Evolutionary conservation across 2,329 filamentous ascomycete genomes (phyloP).

Genomic region (Phoma sp.): DNA sequence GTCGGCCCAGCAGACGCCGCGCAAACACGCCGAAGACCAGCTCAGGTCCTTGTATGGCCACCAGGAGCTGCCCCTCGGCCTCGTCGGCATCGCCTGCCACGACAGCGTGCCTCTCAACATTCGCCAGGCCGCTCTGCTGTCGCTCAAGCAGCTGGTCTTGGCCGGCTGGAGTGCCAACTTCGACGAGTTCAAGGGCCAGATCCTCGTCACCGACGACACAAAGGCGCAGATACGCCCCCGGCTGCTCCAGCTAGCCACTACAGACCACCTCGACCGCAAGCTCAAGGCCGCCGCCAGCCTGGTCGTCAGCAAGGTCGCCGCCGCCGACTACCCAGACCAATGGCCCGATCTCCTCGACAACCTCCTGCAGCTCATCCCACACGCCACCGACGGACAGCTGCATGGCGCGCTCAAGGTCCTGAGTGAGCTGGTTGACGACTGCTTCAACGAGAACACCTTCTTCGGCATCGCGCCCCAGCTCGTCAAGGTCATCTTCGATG

Average conservation of each 20-base stretch:
- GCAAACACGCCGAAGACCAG: slow-evolving; percentile 86
- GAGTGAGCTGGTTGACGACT: slow-evolving; percentile 88
- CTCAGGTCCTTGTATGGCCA: slow-evolving; percentile 73
- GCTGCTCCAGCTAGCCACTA: slow-evolving; percentile 79
- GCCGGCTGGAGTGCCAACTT: slow-evolving; percentile 81
- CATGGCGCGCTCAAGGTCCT: slow-evolving; percentile 91
- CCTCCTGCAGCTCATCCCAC: slow-evolving; percentile 77
- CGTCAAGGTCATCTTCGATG: slow-evolving; percentile 80
- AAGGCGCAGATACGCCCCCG: slow-evolving; percentile 76
- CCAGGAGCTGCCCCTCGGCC: slow-evolving; percentile 75
- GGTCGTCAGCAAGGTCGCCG: slow-evolving; percentile 91
- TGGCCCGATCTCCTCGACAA: slow-evolving; percentile 90
- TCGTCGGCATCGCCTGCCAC: slow-evolving; percentile 82
- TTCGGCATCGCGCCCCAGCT: slow-evolving; percentile 87
- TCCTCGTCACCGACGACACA: slow-evolving; percentile 74
- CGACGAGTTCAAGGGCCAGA: slow-evolving; percentile 71
- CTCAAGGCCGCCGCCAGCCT: slow-evolving; percentile 89
- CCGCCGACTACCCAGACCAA: slow-evolving; percentile 88
- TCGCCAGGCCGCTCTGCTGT: slow-evolving; percentile 81
- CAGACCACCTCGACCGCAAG: slow-evolving; percentile 76
- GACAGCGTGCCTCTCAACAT: slow-evolving; percentile 73
- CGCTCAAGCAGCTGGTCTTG: slow-evolving; percentile 82
- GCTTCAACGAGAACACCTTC: slow-evolving; percentile 92
- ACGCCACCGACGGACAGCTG: slow-evolving; percentile 77
- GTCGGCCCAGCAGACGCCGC: slow-evolving; percentile 73